These are phyloP conservation scores for Phytophthora parvispora DNA, from an alignment of 352 stramenopile species.

Conservation along the genomic window DNA sequence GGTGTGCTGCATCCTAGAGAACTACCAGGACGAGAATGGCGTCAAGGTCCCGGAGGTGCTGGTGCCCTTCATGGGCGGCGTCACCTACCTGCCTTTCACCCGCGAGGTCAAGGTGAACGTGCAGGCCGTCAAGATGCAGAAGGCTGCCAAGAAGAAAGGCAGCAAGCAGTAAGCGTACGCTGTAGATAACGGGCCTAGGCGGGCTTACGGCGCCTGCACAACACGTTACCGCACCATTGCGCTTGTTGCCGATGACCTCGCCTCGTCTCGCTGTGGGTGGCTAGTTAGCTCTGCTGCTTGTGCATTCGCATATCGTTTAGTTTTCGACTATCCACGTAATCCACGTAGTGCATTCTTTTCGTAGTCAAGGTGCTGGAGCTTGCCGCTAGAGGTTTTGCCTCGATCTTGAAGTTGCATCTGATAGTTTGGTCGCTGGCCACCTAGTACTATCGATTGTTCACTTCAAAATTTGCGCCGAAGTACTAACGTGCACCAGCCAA, in stretches of 20 bases:
- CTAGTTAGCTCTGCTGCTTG: slow-evolving; percentile 18
- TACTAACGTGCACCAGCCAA: background rate
- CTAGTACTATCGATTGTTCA: background rate
- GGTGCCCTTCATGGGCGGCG: slow-evolving; percentile 98
- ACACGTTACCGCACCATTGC: slow-evolving; percentile 28
- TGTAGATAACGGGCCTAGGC: slow-evolving; percentile 36
- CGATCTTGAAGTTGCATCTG: background rate
- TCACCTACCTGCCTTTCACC: slow-evolving; percentile 99
- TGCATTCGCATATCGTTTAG: slow-evolving; percentile 23
- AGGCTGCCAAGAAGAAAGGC: slow-evolving; percentile 95
- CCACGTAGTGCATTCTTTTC: slow-evolving; percentile 27
- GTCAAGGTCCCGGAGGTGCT: slow-evolving; percentile 98
- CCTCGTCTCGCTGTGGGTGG: slow-evolving; percentile 13
- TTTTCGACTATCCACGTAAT: slow-evolving; percentile 25
- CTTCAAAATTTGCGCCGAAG: background rate
- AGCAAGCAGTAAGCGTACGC: slow-evolving; percentile 60
- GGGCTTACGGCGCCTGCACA: slow-evolving; percentile 9
- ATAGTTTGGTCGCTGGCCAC: background rate
- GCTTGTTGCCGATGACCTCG: slow-evolving; percentile 16
- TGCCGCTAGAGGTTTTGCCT: background rate
- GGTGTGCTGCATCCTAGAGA: slow-evolving; percentile 99
- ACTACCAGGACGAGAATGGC: slow-evolving; percentile 98
- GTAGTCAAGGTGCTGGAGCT: background rate
- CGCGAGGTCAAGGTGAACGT: slow-evolving; percentile 93
- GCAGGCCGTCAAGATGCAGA: slow-evolving; percentile 96